Evolutionary conservation across 306 rosid genomes (phyloP).

Genomic region (Spatholobus suberectus): DNA sequence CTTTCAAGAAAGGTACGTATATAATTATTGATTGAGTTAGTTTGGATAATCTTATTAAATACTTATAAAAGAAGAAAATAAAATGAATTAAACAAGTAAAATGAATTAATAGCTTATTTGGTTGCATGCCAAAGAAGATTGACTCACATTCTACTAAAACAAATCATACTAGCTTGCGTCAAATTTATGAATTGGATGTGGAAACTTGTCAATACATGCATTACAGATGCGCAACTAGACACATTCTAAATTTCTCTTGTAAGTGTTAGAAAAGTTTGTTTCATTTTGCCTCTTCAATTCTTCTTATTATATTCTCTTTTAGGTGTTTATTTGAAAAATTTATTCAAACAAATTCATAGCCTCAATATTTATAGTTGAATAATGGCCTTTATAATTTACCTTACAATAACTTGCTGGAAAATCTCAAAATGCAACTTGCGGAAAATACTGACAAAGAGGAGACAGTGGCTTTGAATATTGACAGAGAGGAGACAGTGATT

Average conservation of each 20-base stretch:
- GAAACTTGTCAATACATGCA: too few species aligned
- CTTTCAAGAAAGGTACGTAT: neutral
- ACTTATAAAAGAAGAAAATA: neutral
- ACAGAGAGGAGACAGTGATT: neutral
- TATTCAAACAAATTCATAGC: neutral
- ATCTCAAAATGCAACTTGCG: neutral
- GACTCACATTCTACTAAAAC: too few species aligned
- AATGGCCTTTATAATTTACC: neutral
- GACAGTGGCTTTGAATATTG: neutral
- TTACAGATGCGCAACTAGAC: too few species aligned
- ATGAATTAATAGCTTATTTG: too few species aligned
- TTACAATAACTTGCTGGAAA: neutral
- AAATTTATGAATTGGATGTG: too few species aligned
- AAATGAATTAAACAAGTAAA: too few species aligned
- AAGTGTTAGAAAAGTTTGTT: too few species aligned
- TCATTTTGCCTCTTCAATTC: neutral
- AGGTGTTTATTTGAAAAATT: neutral
- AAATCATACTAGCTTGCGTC: too few species aligned
- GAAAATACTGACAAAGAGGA: neutral
- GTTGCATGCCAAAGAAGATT: too few species aligned
- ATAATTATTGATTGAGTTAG: too few species aligned
- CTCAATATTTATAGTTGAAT: neutral
- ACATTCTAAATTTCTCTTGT: too few species aligned
- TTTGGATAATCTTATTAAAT: neutral
- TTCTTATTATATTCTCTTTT: neutral